Base-by-base conservation (phyloP, 805 yeast genomes). In the Candida patagonica region DNA sequence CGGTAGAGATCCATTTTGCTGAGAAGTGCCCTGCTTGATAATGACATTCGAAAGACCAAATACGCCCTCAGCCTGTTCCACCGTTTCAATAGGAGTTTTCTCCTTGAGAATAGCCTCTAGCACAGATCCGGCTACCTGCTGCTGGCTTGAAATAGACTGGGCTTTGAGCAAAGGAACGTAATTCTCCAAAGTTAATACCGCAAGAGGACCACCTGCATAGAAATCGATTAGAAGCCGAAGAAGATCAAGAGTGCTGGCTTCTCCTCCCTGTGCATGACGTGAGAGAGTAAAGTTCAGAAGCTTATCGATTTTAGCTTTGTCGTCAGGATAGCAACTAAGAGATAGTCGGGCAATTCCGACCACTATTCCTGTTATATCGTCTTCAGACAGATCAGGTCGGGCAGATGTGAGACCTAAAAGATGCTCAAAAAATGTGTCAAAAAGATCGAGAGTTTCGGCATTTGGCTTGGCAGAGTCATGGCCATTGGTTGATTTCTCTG, bases 351-450 rank as follows among this genome's bases (percentile, higher is more conserved):
- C 67, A 24, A 84, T 67, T n/a, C 80, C 73, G 43, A 78, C 79
- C 33, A 85, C 62, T 16, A 87, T 65, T 1, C 71, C 66, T 6
- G 82, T 70, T 41, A 74, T 73, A 44, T 83, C 89, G 22, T 71
- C 76, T n/a, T 72, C 54, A 1, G 85, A 65, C n/a, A 86, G 59
- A 36, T 77, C 80, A 0, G 84, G 80, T 44, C 80, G 74, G 7
- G 68, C 59, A 35, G 74, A 66, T 39, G 69, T 67, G 25, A 87
- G 56, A 33, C 69, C 70, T 25, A 67, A 57, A 42, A 83, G 70
- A 55, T 82, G 84, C 9, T 61, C 59, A 77, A 87, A 78, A 55
- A 87, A 80, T 13, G 68, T 68, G 26, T 68, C 68, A 53, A 87
- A 84, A 26, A 84, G 57, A 38, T 66, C 48, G 9, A 17, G 44